Evolutionary conservation across 305 asterid species (phyloP), one percentile per base, ranked within the genome.

Genomic region (Euphrasia arctica): DNA sequence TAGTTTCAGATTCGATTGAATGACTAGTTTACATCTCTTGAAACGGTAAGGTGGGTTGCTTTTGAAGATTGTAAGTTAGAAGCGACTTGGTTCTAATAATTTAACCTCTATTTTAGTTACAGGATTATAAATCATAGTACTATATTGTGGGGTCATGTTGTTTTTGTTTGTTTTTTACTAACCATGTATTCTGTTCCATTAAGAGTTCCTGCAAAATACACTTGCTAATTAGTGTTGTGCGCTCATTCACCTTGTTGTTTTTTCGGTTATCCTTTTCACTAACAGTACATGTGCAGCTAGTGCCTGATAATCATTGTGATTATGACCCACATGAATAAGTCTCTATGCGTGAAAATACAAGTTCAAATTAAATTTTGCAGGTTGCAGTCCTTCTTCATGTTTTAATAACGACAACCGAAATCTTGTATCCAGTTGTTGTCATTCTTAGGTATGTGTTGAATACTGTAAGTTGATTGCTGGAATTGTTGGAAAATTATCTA

Each of bases 361-460:
- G 43, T 69, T 71, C 7, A 36, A 25, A 48, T 65, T 45, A 59
- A 36, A 56, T 74, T 27, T 70, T 75, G 77, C 92, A 93, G 97
- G 97, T 76, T 70, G 90, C 81, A 2, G 77, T 90, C 74, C 69
- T 75, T 59, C 83, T 88, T 75, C 98, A 90, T 63, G 72, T 86
- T 58, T 36, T 80, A 54, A 82, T 88, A 65, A 83, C 93, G 2
- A 77, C 93, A 58, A 64, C 84, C 36, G 81, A 75, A 58, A 74
- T 94, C 71, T 28, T 91, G 73, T 90, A 85, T 81, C 98, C 99
- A 10, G 87, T 94, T 79, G 29, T 83, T 65, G 90, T 94, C 73
- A 94, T 90, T 72, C 89, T 94, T 70, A 83, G 96, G 99, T 94
- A 71, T 72, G 88, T 80, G 43, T 62, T 71, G 27, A 71, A 68